Base-by-base conservation (phyloP, 2,329 filamentous ascomycete species). In the Pestalotiopsis sp. region DNA sequence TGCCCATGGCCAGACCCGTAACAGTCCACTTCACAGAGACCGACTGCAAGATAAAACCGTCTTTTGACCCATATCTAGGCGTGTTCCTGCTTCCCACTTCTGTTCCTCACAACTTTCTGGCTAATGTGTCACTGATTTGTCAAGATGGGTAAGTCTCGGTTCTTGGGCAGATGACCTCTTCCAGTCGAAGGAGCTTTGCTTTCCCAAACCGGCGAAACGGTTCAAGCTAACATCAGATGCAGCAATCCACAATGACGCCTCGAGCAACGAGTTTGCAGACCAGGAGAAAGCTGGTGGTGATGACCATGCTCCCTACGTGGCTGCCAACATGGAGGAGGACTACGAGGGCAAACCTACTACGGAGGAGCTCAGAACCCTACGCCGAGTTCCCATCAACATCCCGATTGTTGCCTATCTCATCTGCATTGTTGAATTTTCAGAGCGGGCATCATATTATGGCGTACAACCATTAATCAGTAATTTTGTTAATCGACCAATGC, bases 391-490 rank as follows among this genome's bases (percentile, higher is more conserved):
- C n/a, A 87, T 81, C 55, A 78, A 73, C 2, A 80, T 90, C 2
- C 87, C 88, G 1, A 68, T 79, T 13, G 79, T 86, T 3, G 83
- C 86, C n/a, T 91, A 87, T 72, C 73, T 86, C 3, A 84, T 90
- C 38, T 90, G 88, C 70, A 72, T 86, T 6, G 87, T 90, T 55
- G 88, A 90, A 71, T 87, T 90, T 69, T 86, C 86, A 67, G 88
- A 91, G 74, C 81, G 88, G 67, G 88, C 87, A 2, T 89, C 87
- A 0, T 90, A 87, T 80, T 89, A 89, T 73, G 88, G 88, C 69
- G 81, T 84, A 5, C 82, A 85, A 70, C 84, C 84, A 0, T 72
- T 82, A 7, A 89, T 90, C 75, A 82, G 82, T 70, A 92, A 92
- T 75, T 92, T 86, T 72, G 85, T 92, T 74, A 87, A 91, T 72